Percentiles rank a stretch among this genome's conserved stretches.
These are phyloP conservation scores for Bryoerythrophyllum caledonicum DNA, from an alignment of 225 moss, liverwort and hornwort genomes.

Conservation along the genomic window DNA sequence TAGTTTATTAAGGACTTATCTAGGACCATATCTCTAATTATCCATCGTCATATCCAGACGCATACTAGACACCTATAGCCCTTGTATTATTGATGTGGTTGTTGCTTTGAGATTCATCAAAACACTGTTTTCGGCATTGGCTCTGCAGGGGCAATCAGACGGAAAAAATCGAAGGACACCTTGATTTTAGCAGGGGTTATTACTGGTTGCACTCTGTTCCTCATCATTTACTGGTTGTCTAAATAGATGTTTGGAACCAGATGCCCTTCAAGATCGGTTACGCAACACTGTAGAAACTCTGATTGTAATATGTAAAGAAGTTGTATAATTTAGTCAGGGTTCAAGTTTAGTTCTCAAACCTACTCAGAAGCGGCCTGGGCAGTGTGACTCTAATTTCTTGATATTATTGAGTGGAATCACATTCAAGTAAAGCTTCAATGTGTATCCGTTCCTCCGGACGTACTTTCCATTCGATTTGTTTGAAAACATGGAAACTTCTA, in stretches of 20 bases:
- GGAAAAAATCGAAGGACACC: conserved; percentile 93
- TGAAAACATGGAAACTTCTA: neutral
- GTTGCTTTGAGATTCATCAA: neutral
- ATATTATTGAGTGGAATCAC: neutral
- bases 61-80: neutral
- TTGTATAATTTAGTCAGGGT: conserved; percentile 40
- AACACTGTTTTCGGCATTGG: neutral
- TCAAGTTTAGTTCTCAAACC: conserved; percentile 18
- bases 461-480: neutral
- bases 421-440: neutral
- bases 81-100: neutral
- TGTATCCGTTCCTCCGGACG: neutral
- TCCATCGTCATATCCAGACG: neutral
- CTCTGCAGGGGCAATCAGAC: conserved; percentile 85
- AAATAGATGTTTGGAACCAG: conserved; percentile 49
- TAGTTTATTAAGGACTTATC: neutral
- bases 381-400: conserved; percentile 6
- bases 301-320: conserved; percentile 42
- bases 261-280: neutral
- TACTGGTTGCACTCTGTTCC: conserved; percentile 83
- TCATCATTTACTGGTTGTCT: conserved; percentile 91
- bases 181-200: conserved; percentile 86
- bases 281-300: conserved; percentile 26
- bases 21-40: neutral
- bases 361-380: conserved; percentile 4